These are phyloP conservation scores for Catunica adiposa DNA, from an alignment of 2,329 filamentous ascomycete genomes.

Conservation along the genomic window DNA sequence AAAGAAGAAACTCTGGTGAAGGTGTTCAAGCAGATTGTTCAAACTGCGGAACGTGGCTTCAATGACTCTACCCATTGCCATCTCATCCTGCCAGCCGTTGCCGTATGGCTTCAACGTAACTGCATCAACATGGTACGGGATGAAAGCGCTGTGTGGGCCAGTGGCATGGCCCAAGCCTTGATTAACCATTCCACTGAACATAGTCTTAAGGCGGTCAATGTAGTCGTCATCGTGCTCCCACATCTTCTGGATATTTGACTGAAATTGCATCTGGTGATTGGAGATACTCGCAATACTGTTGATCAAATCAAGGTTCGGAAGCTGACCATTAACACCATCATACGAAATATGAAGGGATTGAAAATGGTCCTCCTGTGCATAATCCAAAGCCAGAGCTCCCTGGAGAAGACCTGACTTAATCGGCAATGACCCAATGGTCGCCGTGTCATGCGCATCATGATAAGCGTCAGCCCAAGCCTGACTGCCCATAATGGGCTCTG, in stretches of 20 bases:
- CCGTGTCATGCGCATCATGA: conserved; percentile 67
- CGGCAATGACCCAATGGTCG: conserved; percentile 55
- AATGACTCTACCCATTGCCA: conserved; percentile 77
- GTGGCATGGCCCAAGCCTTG: conserved; percentile 80
- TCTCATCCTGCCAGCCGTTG: conserved; percentile 94
- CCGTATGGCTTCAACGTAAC: conserved; percentile 84
- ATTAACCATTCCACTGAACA: conserved; percentile 81
- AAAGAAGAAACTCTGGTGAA: conserved; percentile 99
- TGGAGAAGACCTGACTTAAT: conserved; percentile 89
- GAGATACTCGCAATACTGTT: conserved; percentile 86
- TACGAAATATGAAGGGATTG: conserved; percentile 83
- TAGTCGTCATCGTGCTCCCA: conserved; percentile 70
- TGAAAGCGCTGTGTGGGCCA: conserved; percentile 87
- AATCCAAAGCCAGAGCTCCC: conserved; percentile 85
- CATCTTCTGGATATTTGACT: conserved; percentile 71
- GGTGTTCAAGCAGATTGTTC: conserved; percentile 90
- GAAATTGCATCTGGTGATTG: conserved; percentile 80
- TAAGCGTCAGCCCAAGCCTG: conserved; percentile 98
- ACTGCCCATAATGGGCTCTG: conserved; percentile 75
- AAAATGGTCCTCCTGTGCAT: conserved; percentile 69
- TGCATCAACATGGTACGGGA: conserved; percentile 93
- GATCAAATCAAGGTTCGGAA: conserved; percentile 89
- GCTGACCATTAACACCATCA: conserved; percentile 86
- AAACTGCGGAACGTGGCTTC: conserved; percentile 85
- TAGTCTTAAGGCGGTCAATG: conserved; percentile 64